Evolutionary conservation across 139 green algal genomes (phyloP).

Genomic region (Chlamydomonas incerta): DNA sequence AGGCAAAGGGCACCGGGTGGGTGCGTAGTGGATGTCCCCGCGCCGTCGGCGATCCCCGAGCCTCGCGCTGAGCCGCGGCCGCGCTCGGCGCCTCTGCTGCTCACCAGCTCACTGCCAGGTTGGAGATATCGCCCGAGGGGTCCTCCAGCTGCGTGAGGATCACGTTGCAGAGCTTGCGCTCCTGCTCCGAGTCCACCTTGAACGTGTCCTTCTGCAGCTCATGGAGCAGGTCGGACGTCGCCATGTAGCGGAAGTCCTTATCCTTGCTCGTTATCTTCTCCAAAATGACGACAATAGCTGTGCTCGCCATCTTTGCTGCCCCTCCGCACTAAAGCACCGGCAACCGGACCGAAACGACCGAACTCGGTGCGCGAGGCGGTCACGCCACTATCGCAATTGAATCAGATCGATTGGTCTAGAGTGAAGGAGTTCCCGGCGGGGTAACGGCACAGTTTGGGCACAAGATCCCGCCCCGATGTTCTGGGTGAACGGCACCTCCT

Average conservation of each 20-base stretch:
- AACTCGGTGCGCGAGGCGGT: too few relatives aligned
- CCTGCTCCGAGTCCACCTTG: constrained; percentile 72
- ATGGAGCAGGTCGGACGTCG: constrained; percentile 89
- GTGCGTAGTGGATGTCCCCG: too few relatives aligned
- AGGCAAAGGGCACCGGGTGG: too few relatives aligned
- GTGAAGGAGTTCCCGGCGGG: too few relatives aligned
- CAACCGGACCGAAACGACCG: too few relatives aligned
- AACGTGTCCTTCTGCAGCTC: constrained; percentile 89
- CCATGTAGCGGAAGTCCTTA: constrained; percentile 96
- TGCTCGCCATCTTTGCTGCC: constrained; percentile 45
- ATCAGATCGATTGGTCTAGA: too few relatives aligned
- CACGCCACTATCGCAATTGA: too few relatives aligned
- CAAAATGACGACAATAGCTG: constrained; percentile 48
- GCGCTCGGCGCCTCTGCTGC: not conserved
- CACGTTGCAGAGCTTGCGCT: constrained; percentile 73
- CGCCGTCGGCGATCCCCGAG: too few relatives aligned
- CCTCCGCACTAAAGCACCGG: not conserved
- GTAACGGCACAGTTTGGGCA: too few relatives aligned
- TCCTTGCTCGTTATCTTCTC: constrained; percentile 75
- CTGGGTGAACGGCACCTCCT: too few relatives aligned
- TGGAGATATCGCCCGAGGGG: constrained; percentile 86
- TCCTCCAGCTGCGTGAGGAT: constrained; percentile 93
- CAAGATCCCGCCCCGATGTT: too few relatives aligned
- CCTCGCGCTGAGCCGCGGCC: too few relatives aligned
- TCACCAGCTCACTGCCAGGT: constrained; percentile 92